phyloP scores from a whole-genome alignment of 352 stramenopile species.

The Phytophthora pini region DNA sequence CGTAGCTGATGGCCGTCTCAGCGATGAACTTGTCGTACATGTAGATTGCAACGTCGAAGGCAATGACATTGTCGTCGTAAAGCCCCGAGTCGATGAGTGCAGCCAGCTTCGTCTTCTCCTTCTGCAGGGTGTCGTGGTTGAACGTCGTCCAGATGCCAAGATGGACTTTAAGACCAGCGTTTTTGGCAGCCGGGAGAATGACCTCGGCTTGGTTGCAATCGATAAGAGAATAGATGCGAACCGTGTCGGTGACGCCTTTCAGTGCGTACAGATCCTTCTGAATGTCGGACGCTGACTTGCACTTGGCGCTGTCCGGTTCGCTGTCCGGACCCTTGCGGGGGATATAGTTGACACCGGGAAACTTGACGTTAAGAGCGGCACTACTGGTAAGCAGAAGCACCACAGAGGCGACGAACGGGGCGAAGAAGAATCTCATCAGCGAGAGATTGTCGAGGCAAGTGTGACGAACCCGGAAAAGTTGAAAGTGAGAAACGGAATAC shows the following conservation, averaged over 20 bases:
- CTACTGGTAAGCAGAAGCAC: slow-evolving; percentile 18
- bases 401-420: slow-evolving; percentile 20
- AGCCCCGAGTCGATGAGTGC: slow-evolving; percentile 46
- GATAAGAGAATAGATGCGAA: slow-evolving; percentile 75
- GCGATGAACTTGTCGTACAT: slow-evolving; percentile 52
- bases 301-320: slow-evolving; percentile 40
- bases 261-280: slow-evolving; percentile 60
- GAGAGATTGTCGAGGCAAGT: neutral
- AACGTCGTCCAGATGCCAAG: slow-evolving; percentile 71
- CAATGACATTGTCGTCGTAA: slow-evolving; percentile 57
- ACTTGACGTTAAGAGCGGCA: slow-evolving; percentile 51
- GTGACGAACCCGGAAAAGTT: neutral
- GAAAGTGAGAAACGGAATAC: neutral
- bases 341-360: slow-evolving; percentile 85
- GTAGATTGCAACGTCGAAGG: slow-evolving; percentile 74
- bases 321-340: slow-evolving; percentile 61
- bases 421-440: slow-evolving; percentile 41
- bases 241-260: slow-evolving; percentile 50
- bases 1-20: slow-evolving; percentile 57
- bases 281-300: slow-evolving; percentile 57
- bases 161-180: slow-evolving; percentile 55
- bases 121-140: slow-evolving; percentile 39
- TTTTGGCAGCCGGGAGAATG: slow-evolving; percentile 55
- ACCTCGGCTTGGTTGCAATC: slow-evolving; percentile 59
- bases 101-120: slow-evolving; percentile 54